A percentile compares a stretch with the other conserved stretches of the same genome.
These are phyloP conservation scores for Urochloa ruziziensis DNA, from an alignment of 176 grass and related monocot species.

Conservation along the genomic window DNA sequence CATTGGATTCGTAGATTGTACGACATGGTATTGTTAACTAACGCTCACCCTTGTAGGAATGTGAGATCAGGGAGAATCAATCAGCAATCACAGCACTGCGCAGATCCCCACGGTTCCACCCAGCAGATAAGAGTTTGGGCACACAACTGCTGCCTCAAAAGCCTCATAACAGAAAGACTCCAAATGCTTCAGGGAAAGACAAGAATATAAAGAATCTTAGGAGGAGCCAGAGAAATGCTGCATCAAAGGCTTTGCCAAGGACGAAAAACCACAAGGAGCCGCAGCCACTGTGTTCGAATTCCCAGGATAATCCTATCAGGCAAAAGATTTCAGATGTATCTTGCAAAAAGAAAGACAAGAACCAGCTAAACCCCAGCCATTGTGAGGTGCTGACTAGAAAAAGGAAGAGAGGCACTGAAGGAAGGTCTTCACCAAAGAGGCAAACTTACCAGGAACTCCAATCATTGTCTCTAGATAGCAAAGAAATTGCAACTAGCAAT, in stretches of 20 bases:
- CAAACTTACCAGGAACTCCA: background rate
- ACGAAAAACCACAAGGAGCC: background rate
- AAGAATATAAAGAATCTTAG: background rate
- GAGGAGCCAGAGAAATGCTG: slow-evolving; percentile 2
- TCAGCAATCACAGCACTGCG: background rate
- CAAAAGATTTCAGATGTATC: background rate
- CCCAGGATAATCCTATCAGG: slow-evolving; percentile 6
- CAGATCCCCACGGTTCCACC: slow-evolving; percentile 20
- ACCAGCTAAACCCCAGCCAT: background rate
- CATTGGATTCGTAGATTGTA: background rate
- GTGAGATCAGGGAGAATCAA: background rate
- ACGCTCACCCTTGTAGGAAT: slow-evolving; percentile 18
- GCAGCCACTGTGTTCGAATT: background rate
- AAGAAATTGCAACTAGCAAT: slow-evolving; percentile 17
- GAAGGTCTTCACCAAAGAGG: background rate
- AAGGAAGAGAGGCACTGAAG: slow-evolving; percentile 28
- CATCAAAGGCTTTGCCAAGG: slow-evolving; percentile 2
- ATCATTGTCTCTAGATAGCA: background rate
- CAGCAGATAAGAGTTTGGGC: background rate
- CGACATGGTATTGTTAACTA: background rate
- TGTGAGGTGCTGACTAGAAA: background rate
- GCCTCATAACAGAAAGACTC: background rate
- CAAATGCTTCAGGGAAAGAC: background rate
- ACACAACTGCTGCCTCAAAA: too few species aligned
- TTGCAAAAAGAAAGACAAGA: slow-evolving; percentile 5